Evolutionary conservation across 129 eudicot genomes (phyloP).

Genomic region (Pulicaria dysenterica): DNA sequence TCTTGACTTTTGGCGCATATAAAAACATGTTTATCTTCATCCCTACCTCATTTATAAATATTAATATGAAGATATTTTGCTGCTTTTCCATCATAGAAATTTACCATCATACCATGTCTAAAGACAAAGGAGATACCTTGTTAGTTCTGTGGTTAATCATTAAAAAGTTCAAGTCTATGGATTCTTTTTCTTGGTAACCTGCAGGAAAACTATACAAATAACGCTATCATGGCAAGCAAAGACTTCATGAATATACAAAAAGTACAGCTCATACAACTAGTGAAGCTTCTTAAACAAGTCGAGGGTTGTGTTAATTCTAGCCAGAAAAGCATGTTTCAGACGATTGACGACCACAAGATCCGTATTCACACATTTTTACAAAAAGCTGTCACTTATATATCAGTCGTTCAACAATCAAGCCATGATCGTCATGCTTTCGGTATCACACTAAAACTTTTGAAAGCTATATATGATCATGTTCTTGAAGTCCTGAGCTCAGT

Average conservation of each 20-base stretch:
- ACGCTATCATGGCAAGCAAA: conserved; percentile 54
- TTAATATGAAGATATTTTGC: not conserved
- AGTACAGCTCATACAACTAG: conserved; percentile 51
- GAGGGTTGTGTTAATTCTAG: conserved; percentile 60
- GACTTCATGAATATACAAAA: conserved; percentile 63
- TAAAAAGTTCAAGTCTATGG: not conserved
- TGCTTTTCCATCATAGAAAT: not conserved
- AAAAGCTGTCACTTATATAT: conserved; percentile 51
- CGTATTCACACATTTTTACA: conserved; percentile 38
- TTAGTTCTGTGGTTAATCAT: conserved; percentile 7
- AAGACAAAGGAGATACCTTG: not conserved
- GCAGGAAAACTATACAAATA: conserved; percentile 55
- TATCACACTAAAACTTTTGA: conserved; percentile 53
- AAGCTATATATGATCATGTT: conserved; percentile 49
- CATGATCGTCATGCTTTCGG: conserved; percentile 37
- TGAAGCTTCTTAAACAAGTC: conserved; percentile 57
- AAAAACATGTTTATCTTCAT: not conserved
- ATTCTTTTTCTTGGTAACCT: conserved; percentile 27
- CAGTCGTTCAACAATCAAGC: conserved; percentile 48
- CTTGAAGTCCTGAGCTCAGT: conserved; percentile 51
- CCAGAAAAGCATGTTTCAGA: conserved; percentile 50
- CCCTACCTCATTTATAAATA: not conserved
- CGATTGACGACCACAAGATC: conserved; percentile 50
- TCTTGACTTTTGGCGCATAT: not conserved
- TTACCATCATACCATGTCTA: not conserved